These are phyloP conservation scores for Penicillium ochrochloron DNA, from an alignment of 495 filamentous ascomycete species.

Conservation along the genomic window DNA sequence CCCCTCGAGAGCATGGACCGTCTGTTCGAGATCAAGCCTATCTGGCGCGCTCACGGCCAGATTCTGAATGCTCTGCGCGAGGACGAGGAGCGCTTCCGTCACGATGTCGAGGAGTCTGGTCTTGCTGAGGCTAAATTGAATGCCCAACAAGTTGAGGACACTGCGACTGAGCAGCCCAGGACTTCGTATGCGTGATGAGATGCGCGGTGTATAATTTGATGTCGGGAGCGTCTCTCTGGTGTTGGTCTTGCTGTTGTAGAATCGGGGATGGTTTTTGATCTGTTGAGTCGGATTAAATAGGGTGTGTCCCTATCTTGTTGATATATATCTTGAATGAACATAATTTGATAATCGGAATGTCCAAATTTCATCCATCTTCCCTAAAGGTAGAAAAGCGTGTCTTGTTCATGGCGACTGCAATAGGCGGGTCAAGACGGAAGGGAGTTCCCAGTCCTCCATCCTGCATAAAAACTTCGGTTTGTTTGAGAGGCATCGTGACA, in stretches of 20 bases:
- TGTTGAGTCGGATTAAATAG: not conserved
- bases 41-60: slow-evolving; percentile 55
- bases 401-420: not conserved
- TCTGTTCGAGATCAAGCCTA: slow-evolving; percentile 61
- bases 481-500: too few relatives aligned
- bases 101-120: slow-evolving; percentile 40
- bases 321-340: slow-evolving; percentile 3
- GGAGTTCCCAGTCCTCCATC: not conserved
- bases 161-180: slow-evolving; percentile 7
- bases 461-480: not conserved
- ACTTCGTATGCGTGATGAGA: slow-evolving; percentile 26
- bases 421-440: not conserved
- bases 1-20: slow-evolving; percentile 55
- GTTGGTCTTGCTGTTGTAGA: not conserved
- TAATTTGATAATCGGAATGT: not conserved
- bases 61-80: slow-evolving; percentile 37
- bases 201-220: not conserved
- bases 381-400: not conserved
- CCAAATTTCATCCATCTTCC: not conserved
- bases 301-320: not conserved
- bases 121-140: slow-evolving; percentile 25
- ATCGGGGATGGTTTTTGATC: not conserved
- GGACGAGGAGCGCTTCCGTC: slow-evolving; percentile 43
- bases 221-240: not conserved
- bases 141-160: slow-evolving; percentile 28